These are phyloP conservation scores for Mycena venus DNA, from an alignment of 768 basidiomycete species.

Conservation along the genomic window DNA sequence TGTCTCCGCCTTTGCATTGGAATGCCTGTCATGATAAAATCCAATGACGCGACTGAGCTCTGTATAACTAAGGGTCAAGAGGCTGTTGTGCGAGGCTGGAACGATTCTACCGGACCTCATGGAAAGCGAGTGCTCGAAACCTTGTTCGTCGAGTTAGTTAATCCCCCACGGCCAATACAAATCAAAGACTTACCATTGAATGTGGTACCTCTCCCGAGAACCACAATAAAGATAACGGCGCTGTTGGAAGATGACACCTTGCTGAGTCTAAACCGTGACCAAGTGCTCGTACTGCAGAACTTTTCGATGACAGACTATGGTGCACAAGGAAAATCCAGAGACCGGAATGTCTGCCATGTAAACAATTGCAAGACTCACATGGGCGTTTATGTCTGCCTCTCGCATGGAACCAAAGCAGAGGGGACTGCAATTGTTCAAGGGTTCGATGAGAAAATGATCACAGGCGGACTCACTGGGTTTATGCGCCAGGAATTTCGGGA, in stretches of 20 bases:
- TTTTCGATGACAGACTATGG: neutral
- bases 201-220: neutral
- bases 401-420: slow-evolving; percentile 35
- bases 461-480: slow-evolving; percentile 38
- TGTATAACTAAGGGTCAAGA: neutral
- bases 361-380: slow-evolving; percentile 33
- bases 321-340: neutral
- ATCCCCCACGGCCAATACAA: neutral
- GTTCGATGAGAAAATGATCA: slow-evolving; percentile 41
- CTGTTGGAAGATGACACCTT: neutral
- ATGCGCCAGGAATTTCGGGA: slow-evolving; percentile 51
- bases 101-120: neutral
- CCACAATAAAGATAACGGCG: neutral
- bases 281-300: neutral
- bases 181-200: neutral
- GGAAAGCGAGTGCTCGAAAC: neutral
- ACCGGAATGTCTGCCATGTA: neutral
- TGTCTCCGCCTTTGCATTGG: neutral
- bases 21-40: neutral
- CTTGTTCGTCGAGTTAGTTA: neutral
- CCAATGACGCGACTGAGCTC: neutral
- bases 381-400: slow-evolving; percentile 47
- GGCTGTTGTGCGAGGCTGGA: neutral
- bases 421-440: slow-evolving; percentile 44
- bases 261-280: neutral